Base-by-base conservation (phyloP, 495 filamentous ascomycete genomes). In the Penicillium verhagenii region DNA sequence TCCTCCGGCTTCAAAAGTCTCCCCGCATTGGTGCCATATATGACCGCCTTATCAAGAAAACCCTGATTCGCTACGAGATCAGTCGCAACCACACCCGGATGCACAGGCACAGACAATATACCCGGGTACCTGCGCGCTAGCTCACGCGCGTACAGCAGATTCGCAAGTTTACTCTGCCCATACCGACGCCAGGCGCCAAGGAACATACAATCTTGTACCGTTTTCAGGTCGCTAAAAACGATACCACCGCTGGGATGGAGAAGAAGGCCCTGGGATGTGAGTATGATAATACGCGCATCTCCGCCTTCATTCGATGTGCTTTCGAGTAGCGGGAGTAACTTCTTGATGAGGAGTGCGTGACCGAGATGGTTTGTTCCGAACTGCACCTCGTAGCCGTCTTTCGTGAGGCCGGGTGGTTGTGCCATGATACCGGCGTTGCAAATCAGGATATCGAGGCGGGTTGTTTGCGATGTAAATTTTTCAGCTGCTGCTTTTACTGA, bases 391-490 rank as follows among this genome's bases (percentile, higher is more conserved):
- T 83, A 88, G 19, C 86, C 85, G 46, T 91, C 84, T 1, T 60
- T 53, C 0, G 85, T 85, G 3, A 72, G 54, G 0, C 58, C 66
- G 5, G 62, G 72, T 0, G 79, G 72, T 1, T 70, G 35, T 0
- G 76, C 81, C 82, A 89, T 86, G 54, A 90, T 79, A 4, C 86
- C 86, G 4, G 87, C 86, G 55, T 88, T 91, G 71, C 81, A 82
- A 39, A 90, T 75, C 0, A 90, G 70, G 21, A 85, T 67, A 55
- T 89, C 81, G 16, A 86, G 61, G 24, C 28, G 2, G 67, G 58
- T 14, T 67, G 43, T 6, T 60, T 40, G 1, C 56, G 50, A 65
- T 5, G 33, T 35, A 14, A 82, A 76, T 4, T 56, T 18, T 10
- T 72, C 52, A 3, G 68, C 71, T 0, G 74, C 72, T 0, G 50